Evolutionary conservation across 306 rosid species (phyloP).

Genomic region (Sechiopsis laciniata): DNA sequence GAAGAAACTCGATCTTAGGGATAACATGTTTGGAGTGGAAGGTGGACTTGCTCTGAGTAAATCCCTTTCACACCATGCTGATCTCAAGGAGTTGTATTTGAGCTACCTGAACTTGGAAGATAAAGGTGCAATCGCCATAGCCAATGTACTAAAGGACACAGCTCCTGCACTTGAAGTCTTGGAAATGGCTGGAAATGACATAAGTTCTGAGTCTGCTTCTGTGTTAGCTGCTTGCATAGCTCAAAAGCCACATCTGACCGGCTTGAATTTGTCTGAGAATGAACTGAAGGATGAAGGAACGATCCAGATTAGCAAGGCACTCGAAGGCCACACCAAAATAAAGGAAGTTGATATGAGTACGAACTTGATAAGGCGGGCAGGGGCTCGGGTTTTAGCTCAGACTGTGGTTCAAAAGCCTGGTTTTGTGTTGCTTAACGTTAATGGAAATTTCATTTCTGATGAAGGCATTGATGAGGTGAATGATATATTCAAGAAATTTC

Average conservation of each 20-base stretch:
- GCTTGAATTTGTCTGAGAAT: slow-evolving; percentile 76
- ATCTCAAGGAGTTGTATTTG: slow-evolving; percentile 63
- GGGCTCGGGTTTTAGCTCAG: slow-evolving; percentile 74
- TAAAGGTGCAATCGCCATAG: slow-evolving; percentile 61
- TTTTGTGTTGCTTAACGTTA: slow-evolving; percentile 56
- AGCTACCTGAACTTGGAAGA: slow-evolving; percentile 87
- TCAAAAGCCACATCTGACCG: slow-evolving; percentile 46
- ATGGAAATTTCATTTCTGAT: slow-evolving; percentile 73
- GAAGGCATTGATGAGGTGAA: slow-evolving; percentile 73
- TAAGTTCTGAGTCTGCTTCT: slow-evolving; percentile 62
- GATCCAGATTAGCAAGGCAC: slow-evolving; percentile 51
- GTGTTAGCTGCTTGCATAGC: slow-evolving; percentile 53
- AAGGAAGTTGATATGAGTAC: slow-evolving; percentile 73
- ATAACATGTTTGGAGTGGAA: slow-evolving; percentile 86
- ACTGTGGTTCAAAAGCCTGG: slow-evolving; percentile 55
- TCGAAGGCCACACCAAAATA: slow-evolving; percentile 50
- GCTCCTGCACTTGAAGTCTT: slow-evolving; percentile 72
- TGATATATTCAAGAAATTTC: slow-evolving; percentile 50
- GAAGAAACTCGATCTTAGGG: slow-evolving; percentile 78
- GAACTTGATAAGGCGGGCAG: slow-evolving; percentile 55
- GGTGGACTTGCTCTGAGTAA: slow-evolving; percentile 71
- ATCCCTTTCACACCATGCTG: slow-evolving; percentile 56
- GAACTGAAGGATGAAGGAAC: slow-evolving; percentile 87
- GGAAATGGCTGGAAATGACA: slow-evolving; percentile 30
- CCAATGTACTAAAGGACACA: slow-evolving; percentile 58